These are phyloP conservation scores for Debaryomyces maramus DNA, from an alignment of 805 yeast genomes.

Conservation along the genomic window DNA sequence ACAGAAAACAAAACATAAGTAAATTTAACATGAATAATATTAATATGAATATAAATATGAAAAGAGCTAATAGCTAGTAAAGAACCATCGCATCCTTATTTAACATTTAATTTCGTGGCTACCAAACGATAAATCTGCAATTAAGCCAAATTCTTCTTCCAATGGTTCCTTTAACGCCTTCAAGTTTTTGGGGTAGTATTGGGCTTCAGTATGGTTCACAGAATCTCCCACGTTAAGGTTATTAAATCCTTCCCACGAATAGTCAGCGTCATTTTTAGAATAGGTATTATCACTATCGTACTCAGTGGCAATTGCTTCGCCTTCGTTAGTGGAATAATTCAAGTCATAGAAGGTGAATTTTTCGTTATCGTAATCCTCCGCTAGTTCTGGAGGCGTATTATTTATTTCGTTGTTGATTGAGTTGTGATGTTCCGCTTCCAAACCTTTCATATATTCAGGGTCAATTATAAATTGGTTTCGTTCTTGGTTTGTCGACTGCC, in stretches of 20 bases:
- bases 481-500: background rate
- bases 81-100: no score
- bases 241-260: constrained; percentile 7
- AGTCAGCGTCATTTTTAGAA: constrained; percentile 2
- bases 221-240: background rate
- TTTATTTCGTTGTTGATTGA: background rate
- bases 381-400: constrained; percentile 7
- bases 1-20: no score
- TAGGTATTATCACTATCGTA: constrained; percentile 5
- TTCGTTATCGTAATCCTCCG: constrained; percentile 5
- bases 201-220: background rate
- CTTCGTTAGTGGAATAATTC: constrained; percentile 6
- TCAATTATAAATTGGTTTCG: background rate
- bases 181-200: constrained; percentile 3
- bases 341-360: constrained; percentile 8
- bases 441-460: background rate
- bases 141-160: constrained; percentile 8
- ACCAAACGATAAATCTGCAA: constrained; percentile 11
- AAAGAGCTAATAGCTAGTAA: no score
- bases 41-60: no score
- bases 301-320: constrained; percentile 3
- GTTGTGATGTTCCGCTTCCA: background rate
- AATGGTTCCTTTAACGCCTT: constrained; percentile 5
- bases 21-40: no score
- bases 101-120: constrained; percentile 12